These are phyloP conservation scores for Dictyophora rubrovolvata DNA, from an alignment of 768 basidiomycete genomes.

Conservation along the genomic window DNA sequence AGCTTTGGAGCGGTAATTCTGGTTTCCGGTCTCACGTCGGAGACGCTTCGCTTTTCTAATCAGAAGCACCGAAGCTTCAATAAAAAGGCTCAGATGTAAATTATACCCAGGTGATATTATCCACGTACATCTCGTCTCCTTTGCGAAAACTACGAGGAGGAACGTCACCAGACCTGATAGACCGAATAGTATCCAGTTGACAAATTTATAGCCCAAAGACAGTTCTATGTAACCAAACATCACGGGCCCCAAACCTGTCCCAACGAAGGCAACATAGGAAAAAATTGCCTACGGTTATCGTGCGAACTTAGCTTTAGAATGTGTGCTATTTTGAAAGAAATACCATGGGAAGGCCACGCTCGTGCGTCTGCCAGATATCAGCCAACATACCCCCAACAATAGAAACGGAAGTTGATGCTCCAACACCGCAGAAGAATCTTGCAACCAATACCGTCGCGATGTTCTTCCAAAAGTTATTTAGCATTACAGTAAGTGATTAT, in stretches of 20 bases:
- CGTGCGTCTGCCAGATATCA: constrained; percentile 6
- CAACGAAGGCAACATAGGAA: constrained; percentile 3
- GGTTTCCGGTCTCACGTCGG: background rate
- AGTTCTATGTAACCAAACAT: constrained; percentile 2
- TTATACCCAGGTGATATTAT: background rate
- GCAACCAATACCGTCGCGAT: constrained; percentile 2
- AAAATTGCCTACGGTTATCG: background rate
- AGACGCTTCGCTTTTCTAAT: background rate
- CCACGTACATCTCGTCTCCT: constrained; percentile 2
- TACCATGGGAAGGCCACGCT: constrained; percentile 6
- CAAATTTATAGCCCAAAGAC: background rate
- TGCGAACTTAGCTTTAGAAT: background rate
- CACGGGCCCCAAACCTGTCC: constrained; percentile 3
- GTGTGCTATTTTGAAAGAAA: background rate
- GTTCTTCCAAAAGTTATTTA: background rate
- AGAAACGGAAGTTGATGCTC: constrained; percentile 4
- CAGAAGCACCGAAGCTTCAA: background rate
- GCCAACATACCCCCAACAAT: constrained; percentile 5
- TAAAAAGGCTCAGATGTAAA: background rate
- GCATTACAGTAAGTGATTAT: background rate
- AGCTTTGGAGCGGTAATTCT: background rate
- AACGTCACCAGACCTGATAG: background rate
- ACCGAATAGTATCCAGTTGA: constrained; percentile 6
- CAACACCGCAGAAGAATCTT: constrained; percentile 5
- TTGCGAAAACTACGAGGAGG: background rate